Conservation (phyloP, 177 flowering plant genomes). For the Vitis hybrid region DNA sequence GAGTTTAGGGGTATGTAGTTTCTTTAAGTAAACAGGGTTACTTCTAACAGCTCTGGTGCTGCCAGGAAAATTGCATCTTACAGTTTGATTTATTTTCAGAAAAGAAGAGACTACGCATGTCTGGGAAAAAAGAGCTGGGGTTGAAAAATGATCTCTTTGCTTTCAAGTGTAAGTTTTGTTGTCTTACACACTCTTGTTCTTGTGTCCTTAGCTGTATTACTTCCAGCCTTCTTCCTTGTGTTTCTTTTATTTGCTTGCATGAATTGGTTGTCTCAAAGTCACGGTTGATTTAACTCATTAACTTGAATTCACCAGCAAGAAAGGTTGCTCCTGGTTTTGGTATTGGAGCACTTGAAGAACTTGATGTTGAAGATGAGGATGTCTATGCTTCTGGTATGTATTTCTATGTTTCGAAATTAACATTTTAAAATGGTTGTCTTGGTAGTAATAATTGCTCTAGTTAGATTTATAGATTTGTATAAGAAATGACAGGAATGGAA, state of each 20-base stretch:
- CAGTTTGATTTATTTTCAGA: constrained; percentile 39
- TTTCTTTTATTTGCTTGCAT: not conserved
- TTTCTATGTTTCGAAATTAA: not conserved
- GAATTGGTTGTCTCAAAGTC: constrained; percentile 11
- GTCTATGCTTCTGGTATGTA: constrained; percentile 73
- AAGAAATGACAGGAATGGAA: too few species aligned
- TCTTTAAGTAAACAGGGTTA: constrained; percentile 3
- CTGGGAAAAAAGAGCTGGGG: constrained; percentile 38
- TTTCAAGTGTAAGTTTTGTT: constrained; percentile 56
- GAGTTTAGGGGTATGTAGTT: constrained; percentile 78
- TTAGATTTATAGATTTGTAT: too few species aligned
- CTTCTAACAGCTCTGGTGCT: constrained; percentile 1
- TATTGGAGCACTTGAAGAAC: constrained; percentile 97
- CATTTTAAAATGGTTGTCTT: not conserved
- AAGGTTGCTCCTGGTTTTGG: constrained; percentile 95
- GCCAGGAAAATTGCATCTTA: constrained; percentile 2
- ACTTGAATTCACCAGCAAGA: constrained; percentile 58
- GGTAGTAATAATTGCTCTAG: too few species aligned
- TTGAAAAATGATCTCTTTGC: constrained; percentile 48
- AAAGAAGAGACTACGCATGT: constrained; percentile 55
- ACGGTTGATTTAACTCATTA: constrained; percentile 17
- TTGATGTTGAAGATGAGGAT: constrained; percentile 92
- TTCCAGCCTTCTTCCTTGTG: not conserved
- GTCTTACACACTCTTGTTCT: not conserved
- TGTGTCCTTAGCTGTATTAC: not conserved